A percentile compares a stretch with the other conserved stretches of the same genome.
Evolutionary conservation across 164 flowering plant genomes (phyloP).

Genomic region (Pachysandra terminalis): DNA sequence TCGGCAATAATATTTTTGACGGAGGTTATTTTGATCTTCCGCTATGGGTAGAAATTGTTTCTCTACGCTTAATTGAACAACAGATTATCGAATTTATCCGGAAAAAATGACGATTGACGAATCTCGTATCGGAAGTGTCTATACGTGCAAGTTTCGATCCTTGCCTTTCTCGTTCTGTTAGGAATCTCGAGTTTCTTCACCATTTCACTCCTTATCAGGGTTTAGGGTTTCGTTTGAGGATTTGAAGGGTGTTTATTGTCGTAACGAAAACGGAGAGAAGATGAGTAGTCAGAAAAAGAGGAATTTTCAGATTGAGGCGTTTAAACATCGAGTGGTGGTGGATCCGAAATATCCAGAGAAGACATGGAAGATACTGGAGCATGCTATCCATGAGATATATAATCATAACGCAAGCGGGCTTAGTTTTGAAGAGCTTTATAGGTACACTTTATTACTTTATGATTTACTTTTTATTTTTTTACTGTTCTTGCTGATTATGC

Average conservation of each 20-base stretch:
- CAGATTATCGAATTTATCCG: background rate
- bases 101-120: background rate
- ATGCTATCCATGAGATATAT: conserved; percentile 94
- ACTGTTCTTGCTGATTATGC: no score
- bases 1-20: background rate
- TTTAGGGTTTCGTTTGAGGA: background rate
- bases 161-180: background rate
- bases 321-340: conserved; percentile 78
- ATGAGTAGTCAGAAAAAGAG: conserved; percentile 80
- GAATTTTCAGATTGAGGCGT: conserved; percentile 90
- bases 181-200: background rate
- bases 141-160: background rate
- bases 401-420: conserved; percentile 95
- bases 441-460: conserved; percentile 34
- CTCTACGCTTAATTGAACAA: no score
- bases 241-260: background rate
- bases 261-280: background rate
- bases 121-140: background rate
- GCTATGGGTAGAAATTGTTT: background rate
- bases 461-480: background rate
- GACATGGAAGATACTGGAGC: conserved; percentile 91
- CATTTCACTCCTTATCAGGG: background rate
- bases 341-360: conserved; percentile 96
- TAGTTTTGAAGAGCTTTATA: conserved; percentile 89
- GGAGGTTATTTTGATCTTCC: background rate